A percentile compares a stretch with the other conserved stretches of the same genome.
Conservation (phyloP, 1,139 yeast genomes). For the Saccharomyces hybrid region DNA sequence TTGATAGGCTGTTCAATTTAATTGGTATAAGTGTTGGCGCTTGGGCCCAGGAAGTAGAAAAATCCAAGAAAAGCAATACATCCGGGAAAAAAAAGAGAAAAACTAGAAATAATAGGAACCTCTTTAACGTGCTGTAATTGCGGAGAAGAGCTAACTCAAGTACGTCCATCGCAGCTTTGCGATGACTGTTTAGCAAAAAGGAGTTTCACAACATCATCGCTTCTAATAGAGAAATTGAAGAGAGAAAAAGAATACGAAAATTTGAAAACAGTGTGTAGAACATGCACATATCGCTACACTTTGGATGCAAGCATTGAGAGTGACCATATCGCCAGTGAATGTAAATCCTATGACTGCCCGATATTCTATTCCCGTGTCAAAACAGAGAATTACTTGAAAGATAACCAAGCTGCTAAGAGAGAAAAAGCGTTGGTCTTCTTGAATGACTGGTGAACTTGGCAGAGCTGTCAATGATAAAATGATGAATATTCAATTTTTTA, state of each 20-base stretch:
- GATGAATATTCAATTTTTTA: background rate
- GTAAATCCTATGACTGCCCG: constrained; percentile 37
- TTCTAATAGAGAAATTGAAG: constrained; percentile 16
- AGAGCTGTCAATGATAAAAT: background rate
- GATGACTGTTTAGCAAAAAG: constrained; percentile 31
- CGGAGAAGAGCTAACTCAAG: constrained; percentile 11
- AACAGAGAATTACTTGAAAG: constrained; percentile 7
- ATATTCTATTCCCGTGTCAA: constrained; percentile 33
- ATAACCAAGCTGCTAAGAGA: constrained; percentile 1
- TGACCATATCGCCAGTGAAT: constrained; percentile 18
- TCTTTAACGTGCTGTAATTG: constrained; percentile 12
- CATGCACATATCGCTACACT: constrained; percentile 26
- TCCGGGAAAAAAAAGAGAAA: constrained; percentile 3
- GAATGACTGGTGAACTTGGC: constrained; percentile 12
- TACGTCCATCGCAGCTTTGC: constrained; percentile 30
- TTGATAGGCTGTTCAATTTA: constrained; percentile 73
- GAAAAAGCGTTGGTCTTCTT: constrained; percentile 9
- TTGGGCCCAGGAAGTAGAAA: constrained; percentile 78
- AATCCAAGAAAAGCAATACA: constrained; percentile 20
- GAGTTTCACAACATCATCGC: constrained; percentile 19
- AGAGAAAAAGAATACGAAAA: constrained; percentile 20
- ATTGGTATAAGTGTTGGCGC: constrained; percentile 70
- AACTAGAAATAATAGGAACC: background rate
- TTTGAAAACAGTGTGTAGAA: constrained; percentile 27
- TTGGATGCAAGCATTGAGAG: constrained; percentile 18